Evolutionary conservation across 176 grass and related monocot species (phyloP), one percentile per base, ranked within the genome.

Genomic region (Carex kokanica): DNA sequence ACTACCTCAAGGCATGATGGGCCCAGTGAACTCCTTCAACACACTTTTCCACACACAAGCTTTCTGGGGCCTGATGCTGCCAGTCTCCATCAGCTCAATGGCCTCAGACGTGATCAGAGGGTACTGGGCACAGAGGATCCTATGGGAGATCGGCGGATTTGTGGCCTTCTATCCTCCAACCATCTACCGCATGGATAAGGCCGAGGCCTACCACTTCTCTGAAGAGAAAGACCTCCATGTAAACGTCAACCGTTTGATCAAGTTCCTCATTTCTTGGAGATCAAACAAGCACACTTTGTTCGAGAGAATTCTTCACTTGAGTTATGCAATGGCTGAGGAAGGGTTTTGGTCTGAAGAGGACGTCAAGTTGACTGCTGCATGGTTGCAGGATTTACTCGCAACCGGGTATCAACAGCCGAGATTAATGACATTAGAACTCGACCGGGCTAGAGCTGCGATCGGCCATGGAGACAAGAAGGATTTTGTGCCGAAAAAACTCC

Each of bases 221-320:
- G 97, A 99, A 71, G 97, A 99, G 85, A 99, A 99, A 69, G 97
- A 99, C 85, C 89, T 99, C 65, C 97, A 99, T 34, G 93, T 94
- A 15, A 99, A 99, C 83, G 97, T 99, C 8, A 91, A 90, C 29
- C 78, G 97, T 45, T 57, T 99, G 79, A 96, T 93, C 88, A 93
- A 99, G 62, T 99, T 99, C 85, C 78, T 99, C 20, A 86, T 81
- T 18, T 84, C 90, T 40, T 99, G 97, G 97, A 90, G 93, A 72
- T 96, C 97, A 16, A 96, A 88, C 80, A 96, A 90, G 91, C 88
- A 80, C 71, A 90, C 91, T 1, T 29, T 99, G 3, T 99, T 99
- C 24, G 93, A 96, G 80, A 91, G 85, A 68, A 99, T 99, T 69
- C 83, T 99, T 71, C 89, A 99, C 84, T 67, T 99, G 86, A 99